Evolutionary conservation across 805 yeast species (phyloP).

Genomic region (Peterozyma xylosa): DNA sequence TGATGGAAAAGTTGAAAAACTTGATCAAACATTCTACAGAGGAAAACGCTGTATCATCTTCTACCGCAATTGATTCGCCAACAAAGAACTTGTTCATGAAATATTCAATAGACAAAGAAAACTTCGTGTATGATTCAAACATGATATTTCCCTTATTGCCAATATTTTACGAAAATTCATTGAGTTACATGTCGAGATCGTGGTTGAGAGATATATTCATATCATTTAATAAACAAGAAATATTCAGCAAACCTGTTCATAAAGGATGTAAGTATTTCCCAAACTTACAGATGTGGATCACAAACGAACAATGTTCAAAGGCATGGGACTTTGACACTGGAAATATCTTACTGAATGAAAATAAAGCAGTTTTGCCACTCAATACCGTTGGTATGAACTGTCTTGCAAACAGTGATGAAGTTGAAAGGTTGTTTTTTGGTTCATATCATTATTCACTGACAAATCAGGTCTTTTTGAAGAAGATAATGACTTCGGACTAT

Average conservation of each 20-base stretch:
- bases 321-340: slow-evolving; percentile 2
- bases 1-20: slow-evolving; percentile 3
- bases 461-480: neutral
- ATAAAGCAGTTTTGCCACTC: slow-evolving; percentile 3
- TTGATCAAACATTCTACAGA: slow-evolving; percentile 4
- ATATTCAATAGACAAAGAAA: slow-evolving; percentile 6
- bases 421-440: slow-evolving; percentile 5
- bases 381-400: slow-evolving; percentile 4
- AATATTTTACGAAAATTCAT: slow-evolving; percentile 31
- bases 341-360: slow-evolving; percentile 3
- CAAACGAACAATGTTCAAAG: slow-evolving; percentile 3
- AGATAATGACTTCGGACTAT: slow-evolving; percentile 5
- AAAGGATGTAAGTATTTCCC: slow-evolving; percentile 4
- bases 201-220: slow-evolving; percentile 4
- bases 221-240: slow-evolving; percentile 1
- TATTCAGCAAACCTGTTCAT: neutral
- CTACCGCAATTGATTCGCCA: slow-evolving; percentile 1
- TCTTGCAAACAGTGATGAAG: neutral
- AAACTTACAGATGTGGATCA: slow-evolving; percentile 1
- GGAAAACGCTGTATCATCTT: neutral
- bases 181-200: slow-evolving; percentile 3
- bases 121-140: slow-evolving; percentile 14
- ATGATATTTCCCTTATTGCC: slow-evolving; percentile 37
- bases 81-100: slow-evolving; percentile 2
- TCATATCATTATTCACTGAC: slow-evolving; percentile 4